A percentile compares a stretch with the other conserved stretches of the same genome.
Evolutionary conservation across 495 filamentous ascomycete genomes (phyloP).

Genomic region (Aspergillus nidulans): DNA sequence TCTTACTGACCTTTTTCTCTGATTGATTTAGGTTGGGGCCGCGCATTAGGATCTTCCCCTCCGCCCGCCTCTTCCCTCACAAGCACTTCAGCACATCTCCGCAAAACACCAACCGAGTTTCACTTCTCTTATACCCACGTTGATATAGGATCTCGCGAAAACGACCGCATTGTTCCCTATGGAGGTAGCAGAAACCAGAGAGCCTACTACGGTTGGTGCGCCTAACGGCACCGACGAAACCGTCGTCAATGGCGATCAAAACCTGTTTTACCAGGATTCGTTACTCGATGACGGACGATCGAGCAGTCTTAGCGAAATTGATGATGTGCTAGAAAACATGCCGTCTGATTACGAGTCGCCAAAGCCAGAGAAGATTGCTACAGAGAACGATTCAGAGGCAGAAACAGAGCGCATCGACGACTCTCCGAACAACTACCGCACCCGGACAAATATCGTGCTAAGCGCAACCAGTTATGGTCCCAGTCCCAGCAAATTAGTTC

Average conservation of each 20-base stretch:
- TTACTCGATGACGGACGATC: conserved; percentile 47
- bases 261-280: conserved; percentile 35
- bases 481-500: conserved; percentile 64
- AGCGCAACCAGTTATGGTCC: conserved; percentile 48
- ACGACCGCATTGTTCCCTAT: conserved; percentile 18
- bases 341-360: conserved; percentile 51
- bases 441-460: conserved; percentile 58
- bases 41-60: background rate
- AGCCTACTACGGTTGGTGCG: conserved; percentile 30
- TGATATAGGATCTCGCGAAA: background rate
- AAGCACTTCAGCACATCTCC: conserved; percentile 14
- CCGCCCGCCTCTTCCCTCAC: conserved; percentile 17
- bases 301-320: conserved; percentile 88
- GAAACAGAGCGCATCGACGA: conserved; percentile 93
- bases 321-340: conserved; percentile 65
- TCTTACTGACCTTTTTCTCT: conserved; percentile 9
- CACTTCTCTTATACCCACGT: background rate
- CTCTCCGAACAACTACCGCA: conserved; percentile 72
- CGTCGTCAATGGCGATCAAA: conserved; percentile 36
- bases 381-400: conserved; percentile 88
- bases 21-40: conserved; percentile 9
- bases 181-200: conserved; percentile 42
- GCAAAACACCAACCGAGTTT: conserved; percentile 3
- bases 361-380: conserved; percentile 33
- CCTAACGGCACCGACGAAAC: conserved; percentile 30